These are phyloP conservation scores for Cryptosporidium parvum DNA, from an alignment of 169 alveolate genomes.

Conservation along the genomic window DNA sequence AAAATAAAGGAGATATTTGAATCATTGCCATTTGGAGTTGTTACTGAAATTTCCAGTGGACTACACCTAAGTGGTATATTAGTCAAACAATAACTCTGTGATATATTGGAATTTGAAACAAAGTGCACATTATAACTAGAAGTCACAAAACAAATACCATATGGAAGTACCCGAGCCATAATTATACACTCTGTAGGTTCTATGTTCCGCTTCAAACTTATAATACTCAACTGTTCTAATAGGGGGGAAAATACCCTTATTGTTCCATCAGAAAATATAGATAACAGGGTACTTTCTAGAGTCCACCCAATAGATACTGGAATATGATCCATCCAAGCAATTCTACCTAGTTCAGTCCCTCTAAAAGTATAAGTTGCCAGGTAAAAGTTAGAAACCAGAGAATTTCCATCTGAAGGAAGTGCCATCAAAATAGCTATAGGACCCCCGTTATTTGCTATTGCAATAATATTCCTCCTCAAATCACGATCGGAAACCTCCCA, in stretches of 20 bases:
- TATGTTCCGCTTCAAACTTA: slow-evolving; percentile 78
- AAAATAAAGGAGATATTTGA: background rate
- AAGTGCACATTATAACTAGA: slow-evolving; percentile 40
- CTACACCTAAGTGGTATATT: slow-evolving; percentile 70
- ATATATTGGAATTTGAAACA: background rate
- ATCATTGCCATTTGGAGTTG: background rate
- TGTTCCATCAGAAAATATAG: slow-evolving; percentile 81
- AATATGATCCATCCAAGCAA: slow-evolving; percentile 70
- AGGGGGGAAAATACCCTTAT: slow-evolving; percentile 81
- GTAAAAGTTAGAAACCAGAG: slow-evolving; percentile 43
- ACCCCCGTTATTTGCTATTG: slow-evolving; percentile 68
- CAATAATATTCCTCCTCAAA: slow-evolving; percentile 59
- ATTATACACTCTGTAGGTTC: slow-evolving; percentile 53
- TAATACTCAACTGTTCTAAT: slow-evolving; percentile 78
- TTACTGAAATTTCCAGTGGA: slow-evolving; percentile 61
- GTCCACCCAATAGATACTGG: slow-evolving; percentile 72
- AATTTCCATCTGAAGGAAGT: slow-evolving; percentile 30
- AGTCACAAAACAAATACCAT: slow-evolving; percentile 65
- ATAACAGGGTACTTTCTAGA: slow-evolving; percentile 69
- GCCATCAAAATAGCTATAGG: slow-evolving; percentile 69
- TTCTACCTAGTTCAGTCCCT: slow-evolving; percentile 38
- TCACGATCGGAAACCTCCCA: slow-evolving; percentile 61
- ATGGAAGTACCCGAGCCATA: slow-evolving; percentile 30
- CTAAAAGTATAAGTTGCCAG: slow-evolving; percentile 33
- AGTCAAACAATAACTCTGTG: slow-evolving; percentile 37